These are phyloP conservation scores for Naganishia albida DNA, from an alignment of 1,284 basidiomycete species.

Conservation along the genomic window DNA sequence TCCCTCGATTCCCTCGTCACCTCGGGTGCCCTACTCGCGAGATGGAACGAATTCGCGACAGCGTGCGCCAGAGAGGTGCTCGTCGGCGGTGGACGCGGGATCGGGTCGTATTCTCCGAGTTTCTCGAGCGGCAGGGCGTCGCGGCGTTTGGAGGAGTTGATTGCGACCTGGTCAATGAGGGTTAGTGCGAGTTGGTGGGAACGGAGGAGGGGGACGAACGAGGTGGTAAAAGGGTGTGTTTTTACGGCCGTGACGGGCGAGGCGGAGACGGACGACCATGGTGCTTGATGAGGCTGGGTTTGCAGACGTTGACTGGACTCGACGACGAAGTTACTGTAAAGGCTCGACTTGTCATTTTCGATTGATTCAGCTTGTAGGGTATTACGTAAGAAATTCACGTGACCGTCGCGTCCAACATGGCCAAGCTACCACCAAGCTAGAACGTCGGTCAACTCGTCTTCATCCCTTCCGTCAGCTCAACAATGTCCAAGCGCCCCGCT, in stretches of 20 bases:
- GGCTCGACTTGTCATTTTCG: not conserved
- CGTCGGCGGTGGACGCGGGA: constrained; percentile 47
- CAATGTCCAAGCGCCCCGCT: constrained; percentile 27
- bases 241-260: constrained; percentile 78
- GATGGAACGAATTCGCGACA: constrained; percentile 25
- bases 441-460: constrained; percentile 9
- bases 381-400: constrained; percentile 22
- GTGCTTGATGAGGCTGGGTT: constrained; percentile 32
- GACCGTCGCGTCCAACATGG: constrained; percentile 13
- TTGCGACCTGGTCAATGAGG: constrained; percentile 63
- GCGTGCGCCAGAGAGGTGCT: constrained; percentile 38
- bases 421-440: too few relatives aligned
- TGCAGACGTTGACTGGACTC: not conserved
- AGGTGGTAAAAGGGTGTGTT: constrained; percentile 83
- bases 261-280: constrained; percentile 82
- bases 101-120: constrained; percentile 82
- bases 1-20: constrained; percentile 41
- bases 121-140: constrained; percentile 89
- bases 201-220: constrained; percentile 29
- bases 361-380: constrained; percentile 11
- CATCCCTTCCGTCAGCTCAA: not conserved
- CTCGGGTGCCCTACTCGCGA: constrained; percentile 14
- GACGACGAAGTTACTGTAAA: not conserved
- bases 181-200: not conserved
- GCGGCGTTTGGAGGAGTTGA: constrained; percentile 70